Base-by-base conservation (phyloP, 1,139 yeast species). In the Suhomyces panamericanus region DNA sequence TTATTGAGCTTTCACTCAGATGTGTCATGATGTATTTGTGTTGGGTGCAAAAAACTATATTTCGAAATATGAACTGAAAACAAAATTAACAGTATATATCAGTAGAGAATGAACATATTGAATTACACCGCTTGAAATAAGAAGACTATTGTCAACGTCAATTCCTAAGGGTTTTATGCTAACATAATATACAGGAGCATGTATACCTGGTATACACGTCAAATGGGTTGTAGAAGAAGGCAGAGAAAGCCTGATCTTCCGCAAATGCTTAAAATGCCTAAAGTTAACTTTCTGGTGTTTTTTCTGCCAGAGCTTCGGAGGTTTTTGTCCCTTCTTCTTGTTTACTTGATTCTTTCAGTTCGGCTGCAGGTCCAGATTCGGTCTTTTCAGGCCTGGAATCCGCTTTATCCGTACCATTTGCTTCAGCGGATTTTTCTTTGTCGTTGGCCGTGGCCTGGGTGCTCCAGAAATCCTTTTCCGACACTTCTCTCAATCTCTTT, bases 401-500 rank as follows among this genome's bases (percentile, higher is more conserved):
- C n/a, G 12, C n/a, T 11, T 10, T 26, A n/a, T 12, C n/a, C 2
- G 2, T 26, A 11, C n/a, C 29, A 26, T 10, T 26, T 11, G n/a
- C n/a, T 10, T 26, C 29, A 6, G 29, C 7, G 24, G 24, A 20
- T 20, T 4, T 6, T 6, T 20, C 8, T 2, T 20, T 20, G 9
- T 8, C 24, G 6, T 20, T 20, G 8, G 24, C 24, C 6, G 5
- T 20, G 24, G 9, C 12, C 11, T 38, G 35, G 11, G 44, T 24
- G 32, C 38, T 44, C n/a, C 43, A 35, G 42, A 60, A 62, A 8
- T 43, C 50, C 8, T 43, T 54, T 35, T 54, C 52, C 9, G 54
- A 53, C 12, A 65, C 44, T 2, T 35, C 34, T 3, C 53, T 47
- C 14, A 71, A 52, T 41, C 70, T 54, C 40, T 63, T 66, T 12